Evolutionary conservation across 2,329 filamentous ascomycete genomes (phyloP).

Genomic region (Talaromyces pinophilus): DNA sequence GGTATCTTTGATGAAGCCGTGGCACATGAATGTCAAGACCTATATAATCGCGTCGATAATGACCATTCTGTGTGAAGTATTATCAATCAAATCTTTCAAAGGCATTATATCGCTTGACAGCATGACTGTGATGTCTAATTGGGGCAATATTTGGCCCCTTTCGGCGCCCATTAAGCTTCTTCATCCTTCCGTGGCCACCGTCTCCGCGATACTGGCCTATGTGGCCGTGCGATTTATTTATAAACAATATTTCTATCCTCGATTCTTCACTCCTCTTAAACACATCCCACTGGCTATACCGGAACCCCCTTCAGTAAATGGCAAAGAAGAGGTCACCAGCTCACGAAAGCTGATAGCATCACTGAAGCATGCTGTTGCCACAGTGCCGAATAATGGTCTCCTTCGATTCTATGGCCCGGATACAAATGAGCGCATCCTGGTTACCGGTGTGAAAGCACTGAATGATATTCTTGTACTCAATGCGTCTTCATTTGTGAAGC

Average conservation of each 20-base stretch:
- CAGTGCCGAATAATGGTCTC: conserved; percentile 67
- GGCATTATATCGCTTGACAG: background rate
- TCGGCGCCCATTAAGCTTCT: background rate
- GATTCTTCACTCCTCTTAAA: conserved; percentile 59
- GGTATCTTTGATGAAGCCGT: background rate
- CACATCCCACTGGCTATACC: conserved; percentile 48
- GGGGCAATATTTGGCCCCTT: background rate
- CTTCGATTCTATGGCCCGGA: conserved; percentile 65
- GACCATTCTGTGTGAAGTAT: background rate
- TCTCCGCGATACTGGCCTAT: background rate
- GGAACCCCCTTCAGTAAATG: background rate
- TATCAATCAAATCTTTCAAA: no score
- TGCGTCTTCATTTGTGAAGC: conserved; percentile 70
- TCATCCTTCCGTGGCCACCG: background rate
- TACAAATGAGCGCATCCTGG: conserved; percentile 64
- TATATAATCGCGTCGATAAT: background rate
- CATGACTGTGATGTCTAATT: background rate
- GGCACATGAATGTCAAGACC: background rate
- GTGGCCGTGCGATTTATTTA: conserved; percentile 32
- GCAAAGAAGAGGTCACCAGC: conserved; percentile 1
- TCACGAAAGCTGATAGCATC: conserved; percentile 25
- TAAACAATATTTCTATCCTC: conserved; percentile 57
- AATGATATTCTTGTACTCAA: conserved; percentile 69
- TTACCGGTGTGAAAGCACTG: conserved; percentile 65
- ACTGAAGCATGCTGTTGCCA: conserved; percentile 54